These are phyloP conservation scores for Yarrowia osloensis DNA, from an alignment of 805 yeast species.

Conservation along the genomic window DNA sequence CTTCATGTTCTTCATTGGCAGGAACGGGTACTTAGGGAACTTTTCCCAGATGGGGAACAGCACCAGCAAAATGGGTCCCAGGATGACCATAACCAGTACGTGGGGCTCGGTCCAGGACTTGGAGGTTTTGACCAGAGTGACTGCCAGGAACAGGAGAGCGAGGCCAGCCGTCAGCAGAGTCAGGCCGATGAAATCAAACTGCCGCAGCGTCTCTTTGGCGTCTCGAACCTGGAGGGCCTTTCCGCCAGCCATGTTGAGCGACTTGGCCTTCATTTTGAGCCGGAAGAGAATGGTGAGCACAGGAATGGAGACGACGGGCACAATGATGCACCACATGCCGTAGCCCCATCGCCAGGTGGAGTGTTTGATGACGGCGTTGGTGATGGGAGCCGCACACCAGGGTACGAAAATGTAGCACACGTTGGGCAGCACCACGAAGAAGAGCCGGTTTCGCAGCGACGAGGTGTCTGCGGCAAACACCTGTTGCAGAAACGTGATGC, in stretches of 20 bases:
- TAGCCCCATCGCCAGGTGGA: constrained; percentile 57
- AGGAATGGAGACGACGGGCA: constrained; percentile 42
- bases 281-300: not conserved
- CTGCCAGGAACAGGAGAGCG: constrained; percentile 68
- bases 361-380: constrained; percentile 39
- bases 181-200: constrained; percentile 64
- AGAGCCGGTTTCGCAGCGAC: constrained; percentile 46
- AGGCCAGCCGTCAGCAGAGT: constrained; percentile 57
- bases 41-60: constrained; percentile 59
- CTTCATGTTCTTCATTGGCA: constrained; percentile 60
- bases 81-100: constrained; percentile 66
- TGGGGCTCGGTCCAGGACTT: constrained; percentile 61
- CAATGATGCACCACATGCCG: constrained; percentile 52
- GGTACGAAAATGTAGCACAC: constrained; percentile 46
- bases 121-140: constrained; percentile 66
- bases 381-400: constrained; percentile 45
- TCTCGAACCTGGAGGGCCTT: not conserved
- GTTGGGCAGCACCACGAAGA: constrained; percentile 44
- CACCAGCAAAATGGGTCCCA: constrained; percentile 65
- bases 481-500: constrained; percentile 44
- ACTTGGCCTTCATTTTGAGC: not conserved
- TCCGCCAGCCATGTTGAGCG: not conserved
- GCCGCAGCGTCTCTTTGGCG: constrained; percentile 50
- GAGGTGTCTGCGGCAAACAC: constrained; percentile 45
- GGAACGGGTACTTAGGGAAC: constrained; percentile 61